A percentile compares a stretch with the other conserved stretches of the same genome.
Conservation (phyloP, 2,329 filamentous ascomycete species). For the Elsinoe necatrix region DNA sequence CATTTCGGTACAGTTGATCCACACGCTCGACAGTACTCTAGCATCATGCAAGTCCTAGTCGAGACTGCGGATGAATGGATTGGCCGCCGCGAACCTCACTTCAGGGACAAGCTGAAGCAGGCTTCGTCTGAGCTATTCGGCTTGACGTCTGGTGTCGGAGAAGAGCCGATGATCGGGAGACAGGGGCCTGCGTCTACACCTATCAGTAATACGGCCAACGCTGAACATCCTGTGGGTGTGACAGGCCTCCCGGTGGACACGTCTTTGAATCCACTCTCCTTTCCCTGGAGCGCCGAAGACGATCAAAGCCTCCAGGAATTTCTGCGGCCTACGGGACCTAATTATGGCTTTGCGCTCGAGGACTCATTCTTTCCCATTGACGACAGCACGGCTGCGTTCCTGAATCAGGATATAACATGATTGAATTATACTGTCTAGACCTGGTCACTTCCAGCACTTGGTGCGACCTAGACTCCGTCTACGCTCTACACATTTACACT, state of each 20-base stretch:
- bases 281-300: slow-evolving; percentile 24
- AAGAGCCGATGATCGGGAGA: neutral
- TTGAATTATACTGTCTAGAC: neutral
- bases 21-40: slow-evolving; percentile 25
- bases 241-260: slow-evolving; percentile 11
- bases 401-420: neutral
- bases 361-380: slow-evolving; percentile 25
- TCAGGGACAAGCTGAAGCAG: slow-evolving; percentile 21
- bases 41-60: slow-evolving; percentile 22
- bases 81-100: slow-evolving; percentile 20
- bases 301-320: slow-evolving; percentile 25
- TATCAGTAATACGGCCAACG: neutral
- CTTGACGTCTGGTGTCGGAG: slow-evolving; percentile 15
- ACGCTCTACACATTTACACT: neutral
- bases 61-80: slow-evolving; percentile 21
- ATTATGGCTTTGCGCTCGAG: slow-evolving; percentile 21
- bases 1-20: slow-evolving; percentile 24
- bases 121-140: slow-evolving; percentile 26
- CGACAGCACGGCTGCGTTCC: slow-evolving; percentile 18
- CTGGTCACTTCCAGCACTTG: neutral
- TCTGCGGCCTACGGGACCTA: slow-evolving; percentile 23
- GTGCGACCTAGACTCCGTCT: neutral
- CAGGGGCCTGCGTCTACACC: neutral
- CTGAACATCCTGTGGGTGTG: slow-evolving; percentile 14
- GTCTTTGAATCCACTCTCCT: slow-evolving; percentile 21